Evolutionary conservation across 2,329 filamentous ascomycete species (phyloP).

Genomic region (Hypoxylon sp.): DNA sequence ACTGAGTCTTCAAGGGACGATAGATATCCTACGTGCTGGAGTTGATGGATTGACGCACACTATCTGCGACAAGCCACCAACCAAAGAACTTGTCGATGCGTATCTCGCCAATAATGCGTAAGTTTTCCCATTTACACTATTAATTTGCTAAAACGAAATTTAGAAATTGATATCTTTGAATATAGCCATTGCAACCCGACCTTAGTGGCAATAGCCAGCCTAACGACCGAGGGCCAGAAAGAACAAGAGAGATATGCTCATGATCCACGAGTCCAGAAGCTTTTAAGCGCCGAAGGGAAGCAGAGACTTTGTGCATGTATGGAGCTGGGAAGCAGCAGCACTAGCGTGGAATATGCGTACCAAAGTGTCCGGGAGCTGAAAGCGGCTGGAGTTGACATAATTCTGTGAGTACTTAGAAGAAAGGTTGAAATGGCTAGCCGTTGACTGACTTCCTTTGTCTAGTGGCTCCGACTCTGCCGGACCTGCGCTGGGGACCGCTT

Average conservation of each 20-base stretch:
- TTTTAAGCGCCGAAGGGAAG: constrained; percentile 13
- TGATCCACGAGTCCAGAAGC: constrained; percentile 36
- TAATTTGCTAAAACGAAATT: neutral
- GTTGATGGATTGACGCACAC: constrained; percentile 54
- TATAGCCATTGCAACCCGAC: constrained; percentile 47
- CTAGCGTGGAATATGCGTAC: constrained; percentile 32
- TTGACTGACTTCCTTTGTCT: neutral
- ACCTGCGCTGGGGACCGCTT: constrained; percentile 28
- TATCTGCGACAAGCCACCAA: constrained; percentile 52
- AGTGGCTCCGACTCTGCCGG: constrained; percentile 40
- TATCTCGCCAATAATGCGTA: constrained; percentile 44
- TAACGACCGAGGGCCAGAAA: constrained; percentile 47
- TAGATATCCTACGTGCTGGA: constrained; percentile 51
- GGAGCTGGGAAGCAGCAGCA: constrained; percentile 12
- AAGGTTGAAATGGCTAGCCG: neutral
- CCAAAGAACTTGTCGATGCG: constrained; percentile 43
- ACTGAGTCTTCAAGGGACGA: constrained; percentile 47
- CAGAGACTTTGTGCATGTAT: constrained; percentile 32
- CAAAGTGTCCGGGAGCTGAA: constrained; percentile 37
- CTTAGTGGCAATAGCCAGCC: constrained; percentile 43
- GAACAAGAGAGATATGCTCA: constrained; percentile 43
- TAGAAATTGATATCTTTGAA: neutral
- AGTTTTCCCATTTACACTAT: constrained; percentile 5
- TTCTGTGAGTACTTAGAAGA: constrained; percentile 34
- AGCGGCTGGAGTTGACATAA: constrained; percentile 35